Conservation (phyloP, 371 early-diverging fungal species). For the Nematocida sp. region DNA sequence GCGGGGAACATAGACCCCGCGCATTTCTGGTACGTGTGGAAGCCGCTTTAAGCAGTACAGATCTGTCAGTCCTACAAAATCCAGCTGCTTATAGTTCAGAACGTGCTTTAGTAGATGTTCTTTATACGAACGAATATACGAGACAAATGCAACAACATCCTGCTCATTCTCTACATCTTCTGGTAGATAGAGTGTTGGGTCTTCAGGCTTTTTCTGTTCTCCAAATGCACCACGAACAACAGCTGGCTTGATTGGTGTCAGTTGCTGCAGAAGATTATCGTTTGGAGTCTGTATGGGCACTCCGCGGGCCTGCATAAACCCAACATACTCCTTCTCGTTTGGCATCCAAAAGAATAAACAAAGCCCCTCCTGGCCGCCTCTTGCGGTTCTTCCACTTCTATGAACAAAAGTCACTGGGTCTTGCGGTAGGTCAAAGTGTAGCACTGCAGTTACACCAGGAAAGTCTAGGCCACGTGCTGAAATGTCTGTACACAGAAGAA, state of each 20-base stretch:
- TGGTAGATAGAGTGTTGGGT: background rate
- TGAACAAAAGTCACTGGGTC: constrained; percentile 91
- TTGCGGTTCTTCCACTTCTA: constrained; percentile 92
- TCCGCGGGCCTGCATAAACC: constrained; percentile 60
- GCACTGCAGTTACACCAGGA: constrained; percentile 60
- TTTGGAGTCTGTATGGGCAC: constrained; percentile 16
- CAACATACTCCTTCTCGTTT: constrained; percentile 62
- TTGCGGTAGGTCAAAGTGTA: constrained; percentile 57
- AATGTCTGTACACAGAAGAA: constrained; percentile 68
- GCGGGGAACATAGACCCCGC: constrained; percentile 54
- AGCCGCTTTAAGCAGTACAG: constrained; percentile 62
- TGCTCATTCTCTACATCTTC: constrained; percentile 25
- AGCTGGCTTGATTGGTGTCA: background rate
- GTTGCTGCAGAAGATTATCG: background rate
- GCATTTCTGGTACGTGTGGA: constrained; percentile 66
- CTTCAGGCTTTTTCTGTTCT: background rate
- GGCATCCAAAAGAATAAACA: constrained; percentile 72
- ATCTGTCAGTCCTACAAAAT: constrained; percentile 60
- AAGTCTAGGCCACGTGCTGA: constrained; percentile 69
- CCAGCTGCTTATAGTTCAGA: constrained; percentile 66
- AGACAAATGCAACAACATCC: constrained; percentile 67
- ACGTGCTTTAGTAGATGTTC: constrained; percentile 67
- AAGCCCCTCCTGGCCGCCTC: constrained; percentile 80
- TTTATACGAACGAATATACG: constrained; percentile 69
- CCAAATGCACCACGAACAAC: background rate